Evolutionary conservation across 1,139 yeast genomes (phyloP), one percentile per base, ranked within the genome.

Genomic region (Saccharomyces hybrid): DNA sequence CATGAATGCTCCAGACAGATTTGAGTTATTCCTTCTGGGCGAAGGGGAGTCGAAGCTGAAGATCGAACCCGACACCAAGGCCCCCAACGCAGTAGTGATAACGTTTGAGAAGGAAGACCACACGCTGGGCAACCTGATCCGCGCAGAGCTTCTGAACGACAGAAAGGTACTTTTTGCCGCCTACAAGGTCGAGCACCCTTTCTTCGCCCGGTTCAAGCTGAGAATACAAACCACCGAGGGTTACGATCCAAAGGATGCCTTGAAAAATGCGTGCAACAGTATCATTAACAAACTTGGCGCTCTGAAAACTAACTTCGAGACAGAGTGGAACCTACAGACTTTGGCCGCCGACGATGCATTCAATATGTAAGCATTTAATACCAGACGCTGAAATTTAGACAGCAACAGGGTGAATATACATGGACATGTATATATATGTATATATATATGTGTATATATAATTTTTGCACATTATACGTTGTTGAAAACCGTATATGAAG

Each of bases 1-100:
- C 52, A 93, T 93, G 98, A 93, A 93, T 75, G 98, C 98, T 65
- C 99, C 99, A 74, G 99, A 93, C 76, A 86, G 99, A 79, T 93
- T 91, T 70, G 99, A 93, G 77, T 81, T 93, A 52, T 93, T 93
- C 70, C 82, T 93, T 64, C 79, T 93, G 65, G 99, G 98, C 13
- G 99, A 93, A 70, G 99, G 99, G 49, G 95, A 89, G 52, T 88
- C 93, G 54, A 86, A 86, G 83, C 79, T 93, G 59, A 84, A 87
- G 58, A 84, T 93, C 59, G 86, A 90, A 34, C 97, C 97, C 9
- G 99, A 93, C 72, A 84, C 96, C 56, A 88, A 93, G 66, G 95
- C 93, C 49, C 97, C 98, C 38, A 93, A 93, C 71, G 96, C 98
- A 51, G 95, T 96, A 54, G 83, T 91, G 58, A 80, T 93, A 63